Evolutionary conservation across 129 eudicot genomes (phyloP).

Genomic region (sunflower (Helianthus annuus)): DNA sequence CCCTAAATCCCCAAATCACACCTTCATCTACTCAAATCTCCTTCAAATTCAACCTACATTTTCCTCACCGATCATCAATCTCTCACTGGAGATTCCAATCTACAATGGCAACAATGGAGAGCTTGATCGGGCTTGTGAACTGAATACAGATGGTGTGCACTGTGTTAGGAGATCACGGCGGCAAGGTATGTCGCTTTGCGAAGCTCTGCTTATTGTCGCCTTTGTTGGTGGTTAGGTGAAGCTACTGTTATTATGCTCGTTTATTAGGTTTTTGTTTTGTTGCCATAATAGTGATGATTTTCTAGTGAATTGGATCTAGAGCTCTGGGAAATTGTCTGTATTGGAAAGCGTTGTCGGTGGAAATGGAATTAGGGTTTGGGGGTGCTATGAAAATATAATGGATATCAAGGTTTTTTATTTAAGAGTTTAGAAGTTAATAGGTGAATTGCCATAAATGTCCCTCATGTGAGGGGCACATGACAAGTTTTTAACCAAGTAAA

Average conservation of each 20-base stretch:
- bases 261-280: neutral
- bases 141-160: constrained; percentile 93
- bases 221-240: constrained; percentile 98
- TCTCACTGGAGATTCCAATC: neutral
- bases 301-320: constrained; percentile 34
- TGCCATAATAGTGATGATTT: neutral
- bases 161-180: constrained; percentile 95
- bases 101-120: constrained; percentile 77
- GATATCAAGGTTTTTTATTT: no score
- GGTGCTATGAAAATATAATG: no score
- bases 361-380: no score
- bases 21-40: neutral
- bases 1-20: constrained; percentile 17
- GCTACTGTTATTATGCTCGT: neutral
- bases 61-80: neutral
- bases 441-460: no score
- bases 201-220: constrained; percentile 98
- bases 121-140: constrained; percentile 85
- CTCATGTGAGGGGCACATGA: no score
- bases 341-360: constrained; percentile 95
- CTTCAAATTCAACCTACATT: constrained; percentile 19
- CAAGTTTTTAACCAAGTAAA: no score
- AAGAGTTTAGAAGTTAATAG: no score
- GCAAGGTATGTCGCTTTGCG: constrained; percentile 97
- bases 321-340: constrained; percentile 96